Evolutionary conservation across 345 rosid genomes (phyloP), one percentile per base, ranked within the genome.

Genomic region (Euphorbia tirucalli): DNA sequence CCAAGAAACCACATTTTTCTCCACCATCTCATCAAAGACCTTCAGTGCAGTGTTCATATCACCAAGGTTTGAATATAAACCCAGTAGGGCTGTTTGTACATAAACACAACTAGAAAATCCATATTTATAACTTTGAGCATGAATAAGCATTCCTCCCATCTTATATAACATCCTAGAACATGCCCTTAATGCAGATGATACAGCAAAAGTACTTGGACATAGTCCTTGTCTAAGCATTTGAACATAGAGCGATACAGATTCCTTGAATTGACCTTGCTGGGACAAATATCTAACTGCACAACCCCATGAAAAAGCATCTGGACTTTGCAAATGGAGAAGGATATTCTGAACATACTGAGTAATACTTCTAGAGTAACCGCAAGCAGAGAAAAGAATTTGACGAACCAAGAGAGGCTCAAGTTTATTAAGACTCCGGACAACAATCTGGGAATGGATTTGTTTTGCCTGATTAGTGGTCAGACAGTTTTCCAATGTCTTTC

Each of bases 1-100:
- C 96, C 96, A 90, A 0, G 92, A 83, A 71, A 92, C 90, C 25
- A 81, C 86, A 66, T 86, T 88, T 66, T 83, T 90, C 37, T 71
- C 77, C 28, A 72, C 71, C 76, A 78, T 82, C 22, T 84, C 87
- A 72, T 78, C 83, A 78, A 87, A 90, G 30, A 79, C 90, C 77
- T 68, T 86, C 68, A 67, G 77, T 0, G 93, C 93, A 69, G 72
- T 75, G 50, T 71, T 78, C 80, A 87, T 73, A 41, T 75, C 81
- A 48, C 90, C 88, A 15, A 85, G 72, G 66, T 85, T 88, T 1
- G 84, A 74, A 74, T 88, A 88, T 14, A 89, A 72, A 84, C 87
- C 96, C 58, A 89, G 83, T 7, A 89, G 82, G 62, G 89, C 87
- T 2, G 92, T 86, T 76, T 86, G 87, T n/a, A 85, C 92, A 77